Conservation (phyloP, 1,139 yeast species). For the Protomyces pachydermus region DNA sequence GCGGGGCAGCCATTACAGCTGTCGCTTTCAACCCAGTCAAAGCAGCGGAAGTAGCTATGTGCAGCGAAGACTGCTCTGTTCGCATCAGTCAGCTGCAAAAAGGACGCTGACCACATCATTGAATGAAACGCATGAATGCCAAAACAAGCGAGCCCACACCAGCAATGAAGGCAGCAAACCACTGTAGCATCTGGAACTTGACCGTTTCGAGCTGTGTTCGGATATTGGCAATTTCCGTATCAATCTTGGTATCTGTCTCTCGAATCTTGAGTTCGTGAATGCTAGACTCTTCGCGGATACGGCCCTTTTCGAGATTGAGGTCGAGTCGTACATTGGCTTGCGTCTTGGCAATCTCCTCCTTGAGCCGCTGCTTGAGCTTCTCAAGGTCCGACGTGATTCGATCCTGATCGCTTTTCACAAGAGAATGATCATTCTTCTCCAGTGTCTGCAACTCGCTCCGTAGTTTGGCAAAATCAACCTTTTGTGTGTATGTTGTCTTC, state of each 20-base stretch:
- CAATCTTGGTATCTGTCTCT: constrained; percentile 90
- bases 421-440: constrained; percentile 80
- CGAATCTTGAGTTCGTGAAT: constrained; percentile 88
- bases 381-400: constrained; percentile 78
- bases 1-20: constrained; percentile 50
- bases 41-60: constrained; percentile 51
- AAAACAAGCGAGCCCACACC: constrained; percentile 18
- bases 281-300: constrained; percentile 89
- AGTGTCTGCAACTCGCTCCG: constrained; percentile 84
- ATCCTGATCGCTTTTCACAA: constrained; percentile 82
- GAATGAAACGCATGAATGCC: constrained; percentile 25
- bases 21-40: constrained; percentile 48
- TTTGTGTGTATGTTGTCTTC: constrained; percentile 83
- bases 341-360: constrained; percentile 86
- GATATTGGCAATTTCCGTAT: constrained; percentile 90
- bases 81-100: constrained; percentile 42
- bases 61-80: constrained; percentile 65
- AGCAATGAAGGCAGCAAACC: constrained; percentile 25
- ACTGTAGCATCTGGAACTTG: constrained; percentile 25
- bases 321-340: constrained; percentile 88
- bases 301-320: constrained; percentile 85
- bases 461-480: constrained; percentile 90
- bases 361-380: constrained; percentile 72
- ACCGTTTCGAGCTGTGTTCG: constrained; percentile 56
- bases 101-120: background rate